Evolutionary conservation across 805 yeast species (phyloP), one percentile per base, ranked within the genome.

Genomic region (Candida andamanensis): DNA sequence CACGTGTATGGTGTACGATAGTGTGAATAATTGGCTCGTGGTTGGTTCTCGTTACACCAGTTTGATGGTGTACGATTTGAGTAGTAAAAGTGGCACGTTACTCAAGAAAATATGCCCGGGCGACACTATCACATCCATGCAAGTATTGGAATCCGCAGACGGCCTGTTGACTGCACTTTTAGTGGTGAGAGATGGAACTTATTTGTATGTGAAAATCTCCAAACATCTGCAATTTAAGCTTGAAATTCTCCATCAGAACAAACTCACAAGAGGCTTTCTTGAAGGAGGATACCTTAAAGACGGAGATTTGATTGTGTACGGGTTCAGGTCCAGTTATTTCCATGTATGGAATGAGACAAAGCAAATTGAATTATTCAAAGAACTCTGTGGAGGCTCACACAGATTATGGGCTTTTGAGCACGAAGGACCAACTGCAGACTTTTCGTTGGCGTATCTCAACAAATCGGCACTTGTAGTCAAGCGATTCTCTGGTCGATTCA

Each of bases 301-400:
- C 8, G 45, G 56, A 10, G 64, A 68, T 8, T 56, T 80, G 23
- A 54, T 83, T 2, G 55, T 84, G 2, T 85, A 76, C 53, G 97
- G 97, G 1, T 90, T 92, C 67, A 76, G 78, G 44, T 85, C 92
- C 2, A 80, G 80, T 30, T 60, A 70, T 30, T 87, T 90, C 49
- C 82, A 80, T 46, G 55, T 85, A 15, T 86, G 86, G 79, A 85
- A 89, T 52, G 95, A 85, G 47, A 75, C 87, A 1, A 63, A 69
- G 26, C 87, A 84, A 43, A 65, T 69, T 32, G 95, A 87, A 51
- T 52, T 85, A 2, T 63, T 74, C 29, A 72, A 78, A 36, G 85
- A 78, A 40, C 56, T 69, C 10, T 92, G 97, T 55, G 97, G 97
- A 17, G 97, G 97, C 2, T 75, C 92, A 3, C 96, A 89, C 52